Conservation (phyloP, 169 alveolate species). For the Babesia ovis region DNA sequence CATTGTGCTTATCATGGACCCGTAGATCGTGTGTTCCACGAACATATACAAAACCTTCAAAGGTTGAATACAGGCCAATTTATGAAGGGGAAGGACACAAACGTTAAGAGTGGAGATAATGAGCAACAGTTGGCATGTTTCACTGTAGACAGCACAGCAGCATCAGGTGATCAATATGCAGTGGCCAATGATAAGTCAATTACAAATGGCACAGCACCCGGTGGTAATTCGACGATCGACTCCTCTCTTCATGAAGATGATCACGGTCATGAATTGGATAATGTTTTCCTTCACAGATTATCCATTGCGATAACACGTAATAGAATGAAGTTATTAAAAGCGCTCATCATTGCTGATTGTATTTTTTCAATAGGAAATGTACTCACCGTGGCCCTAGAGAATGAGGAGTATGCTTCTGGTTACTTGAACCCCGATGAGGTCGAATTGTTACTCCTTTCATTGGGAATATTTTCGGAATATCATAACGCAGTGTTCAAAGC, state of each 20-base stretch:
- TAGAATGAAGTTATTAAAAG: slow-evolving; percentile 15
- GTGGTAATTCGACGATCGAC: neutral
- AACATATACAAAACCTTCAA: slow-evolving; percentile 18
- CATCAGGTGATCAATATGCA: too few relatives aligned
- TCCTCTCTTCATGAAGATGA: neutral
- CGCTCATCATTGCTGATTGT: slow-evolving; percentile 40
- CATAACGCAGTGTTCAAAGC: slow-evolving; percentile 8
- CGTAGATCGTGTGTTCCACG: neutral
- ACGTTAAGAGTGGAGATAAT: too few relatives aligned
- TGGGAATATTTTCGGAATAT: slow-evolving; percentile 32
- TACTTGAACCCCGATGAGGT: slow-evolving; percentile 40
- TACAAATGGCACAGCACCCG: neutral
- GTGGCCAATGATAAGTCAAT: neutral
- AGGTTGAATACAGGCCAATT: slow-evolving; percentile 16
- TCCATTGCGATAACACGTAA: slow-evolving; percentile 13
- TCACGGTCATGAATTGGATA: neutral
- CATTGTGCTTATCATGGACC: neutral
- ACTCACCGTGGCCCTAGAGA: slow-evolving; percentile 5
- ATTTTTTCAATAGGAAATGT: slow-evolving; percentile 32
- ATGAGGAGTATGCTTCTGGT: slow-evolving; percentile 4
- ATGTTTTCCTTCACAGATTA: neutral
- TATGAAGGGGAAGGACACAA: too few relatives aligned
- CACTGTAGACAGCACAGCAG: too few relatives aligned
- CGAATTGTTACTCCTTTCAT: slow-evolving; percentile 43
- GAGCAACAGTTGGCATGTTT: too few relatives aligned